phyloP scores from a whole-genome alignment of 1,284 basidiomycete species.

The Trichosporon sp. region DNA sequence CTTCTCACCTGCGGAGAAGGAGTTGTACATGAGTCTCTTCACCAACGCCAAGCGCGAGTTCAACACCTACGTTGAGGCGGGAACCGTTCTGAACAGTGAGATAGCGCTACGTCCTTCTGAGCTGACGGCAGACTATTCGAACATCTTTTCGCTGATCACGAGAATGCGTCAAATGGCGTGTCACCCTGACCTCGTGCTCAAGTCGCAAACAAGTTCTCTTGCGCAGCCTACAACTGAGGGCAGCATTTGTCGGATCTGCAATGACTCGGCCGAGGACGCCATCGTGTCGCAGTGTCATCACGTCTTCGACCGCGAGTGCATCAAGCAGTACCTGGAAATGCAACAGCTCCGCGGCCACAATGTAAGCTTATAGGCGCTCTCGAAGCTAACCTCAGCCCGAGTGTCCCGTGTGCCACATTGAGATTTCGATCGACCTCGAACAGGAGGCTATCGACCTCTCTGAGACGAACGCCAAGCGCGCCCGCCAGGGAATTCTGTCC shows the following conservation, averaged over 20 bases:
- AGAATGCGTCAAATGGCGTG: slow-evolving; percentile 89
- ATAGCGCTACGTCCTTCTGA: slow-evolving; percentile 12
- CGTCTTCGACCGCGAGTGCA: slow-evolving; percentile 82
- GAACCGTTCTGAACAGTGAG: slow-evolving; percentile 87
- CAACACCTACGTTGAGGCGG: slow-evolving; percentile 80
- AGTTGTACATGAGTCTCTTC: slow-evolving; percentile 88
- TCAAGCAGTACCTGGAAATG: slow-evolving; percentile 81
- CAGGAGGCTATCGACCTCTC: slow-evolving; percentile 82
- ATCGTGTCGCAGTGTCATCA: slow-evolving; percentile 78
- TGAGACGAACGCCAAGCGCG: slow-evolving; percentile 54
- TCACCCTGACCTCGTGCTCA: slow-evolving; percentile 80
- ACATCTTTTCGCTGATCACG: slow-evolving; percentile 68
- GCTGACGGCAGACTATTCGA: slow-evolving; percentile 71
- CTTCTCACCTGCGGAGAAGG: slow-evolving; percentile 96
- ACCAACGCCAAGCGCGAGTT: slow-evolving; percentile 90
- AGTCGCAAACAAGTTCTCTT: slow-evolving; percentile 69
- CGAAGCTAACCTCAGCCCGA: slow-evolving; percentile 60
- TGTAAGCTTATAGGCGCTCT: slow-evolving; percentile 22
- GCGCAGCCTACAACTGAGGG: slow-evolving; percentile 60
- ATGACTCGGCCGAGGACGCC: slow-evolving; percentile 92
- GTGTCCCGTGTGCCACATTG: slow-evolving; percentile 92
- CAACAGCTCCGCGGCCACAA: slow-evolving; percentile 59
- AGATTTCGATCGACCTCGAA: slow-evolving; percentile 91
- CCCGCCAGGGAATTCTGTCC: slow-evolving; percentile 87
- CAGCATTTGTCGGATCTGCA: slow-evolving; percentile 88